A percentile compares a stretch with the other conserved stretches of the same genome.
These are phyloP conservation scores for Dendryphion nanum DNA, from an alignment of 2,329 filamentous ascomycete species.

Conservation along the genomic window DNA sequence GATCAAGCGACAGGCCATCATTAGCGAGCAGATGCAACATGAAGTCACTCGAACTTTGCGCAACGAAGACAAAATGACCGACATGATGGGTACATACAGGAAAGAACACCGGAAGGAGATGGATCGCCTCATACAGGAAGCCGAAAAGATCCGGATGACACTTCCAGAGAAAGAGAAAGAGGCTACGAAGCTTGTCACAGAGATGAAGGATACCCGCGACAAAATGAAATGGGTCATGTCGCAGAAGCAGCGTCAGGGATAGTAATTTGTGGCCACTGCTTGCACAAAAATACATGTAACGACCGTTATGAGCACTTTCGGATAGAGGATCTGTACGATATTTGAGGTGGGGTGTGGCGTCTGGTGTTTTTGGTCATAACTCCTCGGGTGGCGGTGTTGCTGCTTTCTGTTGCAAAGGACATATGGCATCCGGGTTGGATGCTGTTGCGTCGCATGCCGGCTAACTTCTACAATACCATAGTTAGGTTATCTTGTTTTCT, in stretches of 20 bases:
- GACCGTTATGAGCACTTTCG: slow-evolving; percentile 21
- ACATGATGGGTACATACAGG: slow-evolving; percentile 65
- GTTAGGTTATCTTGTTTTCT: too few species aligned
- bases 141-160: slow-evolving; percentile 54
- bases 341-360: slow-evolving; percentile 11
- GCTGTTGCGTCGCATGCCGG: too few species aligned
- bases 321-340: slow-evolving; percentile 20
- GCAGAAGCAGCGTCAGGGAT: slow-evolving; percentile 23
- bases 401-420: too few species aligned
- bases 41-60: slow-evolving; percentile 61
- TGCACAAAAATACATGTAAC: slow-evolving; percentile 2
- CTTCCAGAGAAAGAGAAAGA: slow-evolving; percentile 59
- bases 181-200: slow-evolving; percentile 58
- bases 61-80: slow-evolving; percentile 62
- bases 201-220: slow-evolving; percentile 60
- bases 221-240: slow-evolving; percentile 71
- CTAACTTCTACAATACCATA: too few species aligned
- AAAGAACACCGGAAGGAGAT: slow-evolving; percentile 61
- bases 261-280: neutral
- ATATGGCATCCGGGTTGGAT: too few species aligned
- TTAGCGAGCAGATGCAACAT: slow-evolving; percentile 71
- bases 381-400: too few species aligned
- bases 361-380: too few species aligned
- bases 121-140: slow-evolving; percentile 58
- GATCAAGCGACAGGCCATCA: slow-evolving; percentile 58